A percentile compares a stretch with the other conserved stretches of the same genome.
Conservation (phyloP, 805 yeast species). For the Saturnispora ahearnii region DNA sequence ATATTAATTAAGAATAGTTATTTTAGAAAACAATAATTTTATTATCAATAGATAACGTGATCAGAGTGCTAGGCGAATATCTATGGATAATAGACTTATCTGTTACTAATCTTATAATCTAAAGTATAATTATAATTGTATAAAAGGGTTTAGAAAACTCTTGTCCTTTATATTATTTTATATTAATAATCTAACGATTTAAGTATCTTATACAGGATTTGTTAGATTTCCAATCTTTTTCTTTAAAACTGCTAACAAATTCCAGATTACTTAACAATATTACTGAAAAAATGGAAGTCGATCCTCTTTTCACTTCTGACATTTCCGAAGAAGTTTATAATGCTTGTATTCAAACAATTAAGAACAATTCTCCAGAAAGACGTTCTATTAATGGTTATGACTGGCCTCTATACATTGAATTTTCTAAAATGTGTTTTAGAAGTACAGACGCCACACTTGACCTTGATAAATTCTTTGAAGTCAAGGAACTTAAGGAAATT, state of each 20-base stretch:
- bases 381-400: background rate
- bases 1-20: no score
- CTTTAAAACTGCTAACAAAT: background rate
- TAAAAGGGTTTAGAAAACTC: no score
- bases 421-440: background rate
- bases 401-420: background rate
- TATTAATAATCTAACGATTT: no score
- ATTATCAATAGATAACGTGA: no score
- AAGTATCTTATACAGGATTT: background rate
- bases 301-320: background rate
- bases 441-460: background rate
- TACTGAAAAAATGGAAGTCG: background rate
- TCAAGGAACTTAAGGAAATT: background rate
- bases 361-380: background rate
- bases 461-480: slow-evolving; percentile 3
- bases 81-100: no score
- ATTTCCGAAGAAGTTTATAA: background rate
- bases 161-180: no score
- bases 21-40: no score
- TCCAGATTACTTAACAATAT: background rate
- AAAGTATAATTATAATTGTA: no score
- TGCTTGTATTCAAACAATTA: background rate
- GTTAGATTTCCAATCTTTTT: background rate
- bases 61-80: no score
- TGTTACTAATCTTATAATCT: no score